A percentile compares a stretch with the other conserved stretches of the same genome.
These are phyloP conservation scores for Phytomonas sp. DNA, from an alignment of 208 protist genomes.

Conservation along the genomic window DNA sequence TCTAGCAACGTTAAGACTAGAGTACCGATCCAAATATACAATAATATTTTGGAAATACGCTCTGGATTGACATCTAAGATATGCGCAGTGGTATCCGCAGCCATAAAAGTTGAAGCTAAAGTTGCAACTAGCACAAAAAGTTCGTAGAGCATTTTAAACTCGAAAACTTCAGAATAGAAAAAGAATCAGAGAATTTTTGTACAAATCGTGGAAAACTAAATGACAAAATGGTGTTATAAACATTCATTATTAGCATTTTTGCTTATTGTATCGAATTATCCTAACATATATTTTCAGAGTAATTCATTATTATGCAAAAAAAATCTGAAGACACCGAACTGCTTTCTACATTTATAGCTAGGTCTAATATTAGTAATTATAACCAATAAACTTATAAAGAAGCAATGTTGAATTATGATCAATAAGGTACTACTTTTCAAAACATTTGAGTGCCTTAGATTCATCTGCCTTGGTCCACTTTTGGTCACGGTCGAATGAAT, in stretches of 20 bases:
- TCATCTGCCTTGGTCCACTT: slow-evolving; percentile 59
- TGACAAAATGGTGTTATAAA: slow-evolving; percentile 1
- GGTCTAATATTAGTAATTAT: not conserved
- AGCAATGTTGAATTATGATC: not conserved
- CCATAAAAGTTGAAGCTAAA: slow-evolving; percentile 65
- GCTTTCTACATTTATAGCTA: not conserved
- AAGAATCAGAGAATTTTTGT: not conserved
- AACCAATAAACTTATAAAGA: not conserved
- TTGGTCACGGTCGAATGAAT: slow-evolving; percentile 71
- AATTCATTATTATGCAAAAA: not conserved
- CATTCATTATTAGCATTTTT: not conserved
- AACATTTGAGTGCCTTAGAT: slow-evolving; percentile 16
- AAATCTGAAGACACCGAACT: not conserved
- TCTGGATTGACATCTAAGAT: slow-evolving; percentile 21
- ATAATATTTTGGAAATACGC: slow-evolving; percentile 20
- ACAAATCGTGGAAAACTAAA: not conserved
- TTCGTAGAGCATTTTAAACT: slow-evolving; percentile 18
- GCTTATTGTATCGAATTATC: not conserved
- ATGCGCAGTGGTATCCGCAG: slow-evolving; percentile 43
- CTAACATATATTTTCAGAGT: not conserved
- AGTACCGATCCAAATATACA: slow-evolving; percentile 26
- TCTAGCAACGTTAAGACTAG: slow-evolving; percentile 25
- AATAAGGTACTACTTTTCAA: not conserved
- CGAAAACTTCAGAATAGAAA: slow-evolving; percentile 1
- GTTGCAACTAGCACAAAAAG: slow-evolving; percentile 21